Evolutionary conservation across 1,284 basidiomycete species (phyloP), one percentile per base, ranked within the genome.

Genomic region (Thecaphora thlaspeos): DNA sequence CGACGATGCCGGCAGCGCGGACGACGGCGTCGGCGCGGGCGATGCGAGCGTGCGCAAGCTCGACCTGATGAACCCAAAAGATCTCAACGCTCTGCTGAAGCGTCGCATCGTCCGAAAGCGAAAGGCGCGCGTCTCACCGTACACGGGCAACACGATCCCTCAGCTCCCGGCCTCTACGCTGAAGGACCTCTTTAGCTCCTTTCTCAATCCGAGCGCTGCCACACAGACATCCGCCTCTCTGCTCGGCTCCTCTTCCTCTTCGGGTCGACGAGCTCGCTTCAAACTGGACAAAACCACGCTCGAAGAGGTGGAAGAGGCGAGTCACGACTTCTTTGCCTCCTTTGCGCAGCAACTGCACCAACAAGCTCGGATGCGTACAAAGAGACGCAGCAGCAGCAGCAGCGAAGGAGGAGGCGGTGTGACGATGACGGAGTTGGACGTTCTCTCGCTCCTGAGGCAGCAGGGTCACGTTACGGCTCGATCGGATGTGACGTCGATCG

Each of bases 1-100:
- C 0, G 56, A 55, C 0, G 52, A 62, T 34, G 32, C n/a, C n/a
- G n/a, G n/a, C n/a, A n/a, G n/a, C n/a, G n/a, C n/a, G 7, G 58
- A 61, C 2, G 51, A 48, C 8, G 53, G 55, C 15, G 45, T 34
- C 1, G 61, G 49, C n/a, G 45, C 43, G n/a, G 38, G 46, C 19
- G 48, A 56, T 26, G 43, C 53, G 1, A 44, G 46, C 12, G 45
- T 41, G 0, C 39, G 41, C 1, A 51, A 41, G 7, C 42, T 65
- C 15, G 54, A 65, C 38, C 51, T 65, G 18, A 34, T 65, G 11
- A 54, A 65, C 12, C 51, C 62, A 0, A 57, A 57, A 24, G 57
- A 65, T 32, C 51, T 65, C 26, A 65, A 56, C 15, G 54, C 62
- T 0, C 36, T 65, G n/a, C 57, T 65, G 48, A 65, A 65, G 22